These are phyloP conservation scores for Metarhizium brunneum DNA, from an alignment of 2,329 filamentous ascomycete genomes.

Conservation along the genomic window DNA sequence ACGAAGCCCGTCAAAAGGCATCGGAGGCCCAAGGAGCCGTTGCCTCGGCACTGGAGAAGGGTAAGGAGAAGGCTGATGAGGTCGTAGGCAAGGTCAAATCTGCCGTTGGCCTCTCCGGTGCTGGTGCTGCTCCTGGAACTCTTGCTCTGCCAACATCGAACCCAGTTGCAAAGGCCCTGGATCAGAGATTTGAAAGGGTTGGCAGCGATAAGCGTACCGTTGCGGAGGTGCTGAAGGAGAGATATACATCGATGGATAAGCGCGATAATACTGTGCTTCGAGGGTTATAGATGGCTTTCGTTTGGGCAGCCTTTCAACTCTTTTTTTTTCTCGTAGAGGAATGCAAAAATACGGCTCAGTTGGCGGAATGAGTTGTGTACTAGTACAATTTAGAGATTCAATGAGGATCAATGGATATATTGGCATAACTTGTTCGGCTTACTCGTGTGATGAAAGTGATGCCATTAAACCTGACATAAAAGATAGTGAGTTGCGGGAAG, in stretches of 20 bases:
- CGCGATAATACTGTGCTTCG: slow-evolving; percentile 35
- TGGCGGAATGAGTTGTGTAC: neutral
- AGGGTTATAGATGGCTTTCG: slow-evolving; percentile 20
- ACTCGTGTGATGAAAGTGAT: neutral
- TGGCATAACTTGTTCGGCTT: neutral
- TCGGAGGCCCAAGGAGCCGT: slow-evolving; percentile 28
- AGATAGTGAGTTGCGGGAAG: neutral
- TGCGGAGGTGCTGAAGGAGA: slow-evolving; percentile 43
- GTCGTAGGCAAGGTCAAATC: slow-evolving; percentile 28
- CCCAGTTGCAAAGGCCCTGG: slow-evolving; percentile 39
- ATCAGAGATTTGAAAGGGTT: slow-evolving; percentile 40
- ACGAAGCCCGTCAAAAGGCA: slow-evolving; percentile 17
- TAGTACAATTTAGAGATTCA: neutral
- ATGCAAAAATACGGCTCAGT: neutral
- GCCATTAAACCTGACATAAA: neutral
- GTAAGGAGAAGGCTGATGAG: slow-evolving; percentile 31
- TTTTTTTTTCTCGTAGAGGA: neutral
- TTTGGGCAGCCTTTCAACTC: neutral
- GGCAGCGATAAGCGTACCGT: slow-evolving; percentile 36
- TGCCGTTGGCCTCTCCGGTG: slow-evolving; percentile 21
- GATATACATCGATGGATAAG: slow-evolving; percentile 41
- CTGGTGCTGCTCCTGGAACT: slow-evolving; percentile 10
- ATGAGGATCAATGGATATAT: neutral
- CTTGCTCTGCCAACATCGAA: slow-evolving; percentile 13
- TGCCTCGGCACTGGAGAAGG: slow-evolving; percentile 28